These are phyloP conservation scores for Tetracentron sinense DNA, from an alignment of 164 flowering plant genomes.

Conservation along the genomic window DNA sequence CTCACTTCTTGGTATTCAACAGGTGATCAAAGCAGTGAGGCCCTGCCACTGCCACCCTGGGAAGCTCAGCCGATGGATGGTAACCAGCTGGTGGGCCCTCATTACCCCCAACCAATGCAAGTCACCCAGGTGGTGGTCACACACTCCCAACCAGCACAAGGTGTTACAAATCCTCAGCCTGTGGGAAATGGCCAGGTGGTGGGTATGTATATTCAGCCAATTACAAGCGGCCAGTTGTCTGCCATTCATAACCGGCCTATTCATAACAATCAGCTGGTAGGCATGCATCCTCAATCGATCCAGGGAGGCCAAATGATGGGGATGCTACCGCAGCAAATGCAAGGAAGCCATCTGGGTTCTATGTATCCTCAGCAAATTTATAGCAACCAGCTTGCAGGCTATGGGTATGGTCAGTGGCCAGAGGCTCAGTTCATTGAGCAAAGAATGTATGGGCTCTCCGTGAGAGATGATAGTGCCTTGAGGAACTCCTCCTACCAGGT, in stretches of 20 bases:
- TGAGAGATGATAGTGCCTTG: conserved; percentile 47
- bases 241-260: conserved; percentile 38
- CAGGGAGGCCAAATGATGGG: conserved; percentile 50
- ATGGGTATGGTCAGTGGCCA: conserved; percentile 51
- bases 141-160: conserved; percentile 38
- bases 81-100: conserved; percentile 18
- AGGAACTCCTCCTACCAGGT: conserved; percentile 38
- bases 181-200: conserved; percentile 24
- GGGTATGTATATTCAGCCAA: conserved; percentile 40
- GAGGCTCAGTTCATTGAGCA: conserved; percentile 49
- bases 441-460: conserved; percentile 63
- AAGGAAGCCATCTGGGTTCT: conserved; percentile 31
- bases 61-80: conserved; percentile 50
- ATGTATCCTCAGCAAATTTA: conserved; percentile 62
- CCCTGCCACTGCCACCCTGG: conserved; percentile 97
- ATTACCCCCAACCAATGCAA: conserved; percentile 43
- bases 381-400: conserved; percentile 52
- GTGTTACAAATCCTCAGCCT: conserved; percentile 31
- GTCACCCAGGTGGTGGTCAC: conserved; percentile 29
- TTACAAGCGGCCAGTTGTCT: conserved; percentile 20
- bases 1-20: too few species aligned
- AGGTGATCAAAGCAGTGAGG: conserved; percentile 38
- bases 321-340: conserved; percentile 50
- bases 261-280: conserved; percentile 30
- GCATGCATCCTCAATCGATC: conserved; percentile 39